These are phyloP conservation scores for Scheffersomyces cryptocercus DNA, from an alignment of 1,139 yeast species.

Conservation along the genomic window DNA sequence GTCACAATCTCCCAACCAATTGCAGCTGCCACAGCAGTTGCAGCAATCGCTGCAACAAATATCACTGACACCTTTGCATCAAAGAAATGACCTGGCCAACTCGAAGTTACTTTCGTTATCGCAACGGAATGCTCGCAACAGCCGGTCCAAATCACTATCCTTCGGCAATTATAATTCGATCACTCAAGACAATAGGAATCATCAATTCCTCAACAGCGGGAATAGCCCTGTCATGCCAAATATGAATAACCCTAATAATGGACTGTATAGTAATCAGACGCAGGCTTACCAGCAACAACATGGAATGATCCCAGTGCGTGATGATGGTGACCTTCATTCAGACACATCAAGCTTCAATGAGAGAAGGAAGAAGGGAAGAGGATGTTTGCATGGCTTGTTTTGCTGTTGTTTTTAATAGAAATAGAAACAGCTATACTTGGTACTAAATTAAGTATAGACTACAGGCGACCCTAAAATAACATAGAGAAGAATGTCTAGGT, in stretches of 20 bases:
- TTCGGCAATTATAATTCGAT: constrained; percentile 32
- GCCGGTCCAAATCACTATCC: constrained; percentile 16
- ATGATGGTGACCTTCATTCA: constrained; percentile 42
- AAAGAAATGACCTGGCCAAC: constrained; percentile 8
- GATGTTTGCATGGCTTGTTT: constrained; percentile 13
- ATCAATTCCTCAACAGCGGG: constrained; percentile 13
- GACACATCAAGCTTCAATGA: constrained; percentile 38
- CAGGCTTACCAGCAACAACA: constrained; percentile 10
- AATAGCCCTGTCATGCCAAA: not conserved
- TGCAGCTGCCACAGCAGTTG: constrained; percentile 17
- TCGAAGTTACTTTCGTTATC: constrained; percentile 5
- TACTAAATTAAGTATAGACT: not conserved
- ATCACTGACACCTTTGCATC: constrained; percentile 5
- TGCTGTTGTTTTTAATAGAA: constrained; percentile 13
- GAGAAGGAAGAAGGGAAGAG: constrained; percentile 21
- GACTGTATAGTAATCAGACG: constrained; percentile 3
- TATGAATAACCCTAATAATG: constrained; percentile 7
- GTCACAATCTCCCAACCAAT: constrained; percentile 31
- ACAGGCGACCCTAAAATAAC: too few species aligned
- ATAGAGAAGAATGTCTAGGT: too few species aligned
- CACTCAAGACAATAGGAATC: constrained; percentile 22
- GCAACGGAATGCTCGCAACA: constrained; percentile 1
- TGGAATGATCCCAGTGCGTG: constrained; percentile 37
- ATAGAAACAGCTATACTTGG: not conserved
- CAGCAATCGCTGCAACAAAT: constrained; percentile 7